These are phyloP conservation scores for Colletotrichum tropicicola DNA, from an alignment of 2,329 filamentous ascomycete genomes.

Conservation along the genomic window DNA sequence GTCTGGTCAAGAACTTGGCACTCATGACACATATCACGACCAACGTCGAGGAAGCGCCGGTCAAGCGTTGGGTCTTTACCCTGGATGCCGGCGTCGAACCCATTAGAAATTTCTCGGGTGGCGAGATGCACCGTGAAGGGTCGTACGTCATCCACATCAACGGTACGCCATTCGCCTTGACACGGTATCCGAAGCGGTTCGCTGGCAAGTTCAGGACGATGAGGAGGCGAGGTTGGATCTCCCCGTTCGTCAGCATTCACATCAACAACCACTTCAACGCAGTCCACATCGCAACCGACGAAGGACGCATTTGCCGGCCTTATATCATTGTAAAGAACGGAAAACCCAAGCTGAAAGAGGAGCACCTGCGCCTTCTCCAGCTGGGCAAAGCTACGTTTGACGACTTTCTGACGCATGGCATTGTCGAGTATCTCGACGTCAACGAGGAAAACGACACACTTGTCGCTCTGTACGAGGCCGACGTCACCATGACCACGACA, in stretches of 20 bases:
- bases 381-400: constrained; percentile 90
- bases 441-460: constrained; percentile 98
- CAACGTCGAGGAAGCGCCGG: constrained; percentile 90
- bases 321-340: constrained; percentile 94
- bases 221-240: constrained; percentile 89
- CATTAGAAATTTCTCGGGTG: constrained; percentile 75
- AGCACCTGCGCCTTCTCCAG: constrained; percentile 83
- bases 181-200: constrained; percentile 86
- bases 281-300: constrained; percentile 95
- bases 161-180: constrained; percentile 91
- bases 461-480: constrained; percentile 87
- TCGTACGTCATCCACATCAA: constrained; percentile 95
- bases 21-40: constrained; percentile 99
- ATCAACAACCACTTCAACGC: constrained; percentile 93
- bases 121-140: constrained; percentile 85
- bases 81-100: constrained; percentile 86
- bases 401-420: constrained; percentile 87
- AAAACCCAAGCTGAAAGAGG: constrained; percentile 79
- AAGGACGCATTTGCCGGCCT: constrained; percentile 94
- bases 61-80: constrained; percentile 85
- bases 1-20: constrained; percentile 96
- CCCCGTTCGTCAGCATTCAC: constrained; percentile 95
- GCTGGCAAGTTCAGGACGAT: constrained; percentile 85
- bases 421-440: constrained; percentile 96
- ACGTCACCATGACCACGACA: constrained; percentile 85